phyloP scores from a whole-genome alignment of 2,329 filamentous ascomycete genomes.

The Mollisiaceae sp. region DNA sequence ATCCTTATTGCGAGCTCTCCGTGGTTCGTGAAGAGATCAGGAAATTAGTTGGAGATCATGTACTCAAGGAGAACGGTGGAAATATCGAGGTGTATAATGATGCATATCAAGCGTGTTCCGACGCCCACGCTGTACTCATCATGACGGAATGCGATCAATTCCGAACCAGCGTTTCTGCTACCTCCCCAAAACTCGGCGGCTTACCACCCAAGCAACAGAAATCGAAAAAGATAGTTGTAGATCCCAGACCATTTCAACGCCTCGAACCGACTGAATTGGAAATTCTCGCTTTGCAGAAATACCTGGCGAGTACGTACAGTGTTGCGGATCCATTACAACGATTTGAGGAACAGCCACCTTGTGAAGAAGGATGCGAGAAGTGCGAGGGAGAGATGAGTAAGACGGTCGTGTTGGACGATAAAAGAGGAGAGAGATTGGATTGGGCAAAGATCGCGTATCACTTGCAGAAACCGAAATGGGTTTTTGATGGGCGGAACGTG shows the following conservation, averaged over 20 bases:
- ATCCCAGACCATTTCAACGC: constrained; percentile 35
- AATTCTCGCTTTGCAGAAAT: constrained; percentile 30
- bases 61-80: constrained; percentile 39
- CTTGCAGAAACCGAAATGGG: constrained; percentile 53
- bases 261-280: constrained; percentile 34
- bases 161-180: constrained; percentile 38
- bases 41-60: constrained; percentile 38
- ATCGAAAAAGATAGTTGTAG: neutral
- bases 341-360: constrained; percentile 35
- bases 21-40: constrained; percentile 49
- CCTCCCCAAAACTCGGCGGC: constrained; percentile 12
- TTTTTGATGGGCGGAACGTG: constrained; percentile 53
- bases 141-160: constrained; percentile 61
- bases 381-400: constrained; percentile 34
- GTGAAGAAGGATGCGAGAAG: constrained; percentile 42
- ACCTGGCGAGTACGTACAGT: constrained; percentile 11
- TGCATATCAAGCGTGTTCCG: constrained; percentile 51
- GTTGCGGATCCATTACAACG: constrained; percentile 35
- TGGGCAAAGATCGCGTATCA: constrained; percentile 51
- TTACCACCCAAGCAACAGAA: neutral
- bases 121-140: constrained; percentile 54
- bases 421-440: constrained; percentile 45
- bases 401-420: constrained; percentile 21
- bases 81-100: constrained; percentile 48
- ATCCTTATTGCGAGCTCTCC: constrained; percentile 56